A percentile compares a stretch with the other conserved stretches of the same genome.
Evolutionary conservation across 352 stramenopile genomes (phyloP).

Genomic region (Globisporangium yorkense): DNA sequence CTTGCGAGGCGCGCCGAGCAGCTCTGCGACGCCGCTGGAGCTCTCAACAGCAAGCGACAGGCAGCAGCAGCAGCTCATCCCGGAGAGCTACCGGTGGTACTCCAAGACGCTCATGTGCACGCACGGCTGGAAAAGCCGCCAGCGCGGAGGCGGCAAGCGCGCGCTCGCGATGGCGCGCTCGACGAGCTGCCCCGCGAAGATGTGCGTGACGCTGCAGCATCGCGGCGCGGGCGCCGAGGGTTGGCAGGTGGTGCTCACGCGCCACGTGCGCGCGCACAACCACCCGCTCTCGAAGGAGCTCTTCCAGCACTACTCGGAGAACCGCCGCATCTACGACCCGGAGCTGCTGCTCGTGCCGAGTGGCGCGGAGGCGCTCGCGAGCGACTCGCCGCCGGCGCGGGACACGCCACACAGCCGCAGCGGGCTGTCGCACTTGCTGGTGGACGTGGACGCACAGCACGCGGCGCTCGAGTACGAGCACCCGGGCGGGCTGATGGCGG

Average conservation of each 20-base stretch:
- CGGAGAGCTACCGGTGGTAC: constrained; percentile 62
- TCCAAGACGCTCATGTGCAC: constrained; percentile 82
- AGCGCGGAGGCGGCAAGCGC: constrained; percentile 63
- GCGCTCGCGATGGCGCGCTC: constrained; percentile 50
- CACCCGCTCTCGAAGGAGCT: constrained; percentile 68
- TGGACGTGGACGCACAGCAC: neutral
- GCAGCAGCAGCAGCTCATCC: constrained; percentile 33
- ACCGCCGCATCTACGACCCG: constrained; percentile 71
- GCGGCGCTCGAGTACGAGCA: neutral
- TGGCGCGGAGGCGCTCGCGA: neutral
- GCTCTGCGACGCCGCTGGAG: neutral
- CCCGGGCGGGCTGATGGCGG: neutral
- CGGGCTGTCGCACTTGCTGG: constrained; percentile 12
- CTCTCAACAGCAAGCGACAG: neutral
- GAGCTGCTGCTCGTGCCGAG: constrained; percentile 36
- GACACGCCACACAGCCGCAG: neutral
- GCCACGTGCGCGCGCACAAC: constrained; percentile 67
- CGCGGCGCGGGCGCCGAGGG: constrained; percentile 24
- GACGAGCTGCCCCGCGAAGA: constrained; percentile 67
- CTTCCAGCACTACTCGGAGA: constrained; percentile 72
- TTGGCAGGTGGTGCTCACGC: constrained; percentile 74
- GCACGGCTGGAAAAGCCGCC: constrained; percentile 70
- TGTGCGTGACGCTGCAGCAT: constrained; percentile 72
- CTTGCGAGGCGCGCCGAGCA: neutral
- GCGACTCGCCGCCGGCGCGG: neutral